Conservation (phyloP, 495 filamentous ascomycete genomes). For the Podospora fimiseda region DNA sequence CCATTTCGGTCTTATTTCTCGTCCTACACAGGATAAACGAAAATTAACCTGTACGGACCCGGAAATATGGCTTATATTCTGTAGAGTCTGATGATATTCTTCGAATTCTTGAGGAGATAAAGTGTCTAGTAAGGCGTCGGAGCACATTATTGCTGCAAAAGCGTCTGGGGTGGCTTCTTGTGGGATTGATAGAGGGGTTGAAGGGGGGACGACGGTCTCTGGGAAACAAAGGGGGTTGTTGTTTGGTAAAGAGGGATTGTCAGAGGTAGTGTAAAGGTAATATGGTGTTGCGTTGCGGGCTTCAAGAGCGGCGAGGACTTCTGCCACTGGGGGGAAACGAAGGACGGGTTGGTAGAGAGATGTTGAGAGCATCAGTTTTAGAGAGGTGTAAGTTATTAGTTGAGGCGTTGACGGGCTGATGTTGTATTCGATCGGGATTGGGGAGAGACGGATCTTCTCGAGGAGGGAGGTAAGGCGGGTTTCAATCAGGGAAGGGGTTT, state of each 20-base stretch:
- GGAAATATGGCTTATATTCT: slow-evolving; percentile 39
- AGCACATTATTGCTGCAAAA: slow-evolving; percentile 54
- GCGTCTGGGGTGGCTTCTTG: slow-evolving; percentile 41
- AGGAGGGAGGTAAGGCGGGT: slow-evolving; percentile 37
- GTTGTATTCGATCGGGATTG: slow-evolving; percentile 37
- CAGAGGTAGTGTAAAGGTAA: slow-evolving; percentile 39
- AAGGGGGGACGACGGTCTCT: slow-evolving; percentile 23
- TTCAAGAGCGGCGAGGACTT: slow-evolving; percentile 48
- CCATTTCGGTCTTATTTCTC: slow-evolving; percentile 53
- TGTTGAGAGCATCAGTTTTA: slow-evolving; percentile 39
- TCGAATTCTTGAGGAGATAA: slow-evolving; percentile 37
- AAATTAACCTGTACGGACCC: slow-evolving; percentile 56
- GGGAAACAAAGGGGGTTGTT: slow-evolving; percentile 32
- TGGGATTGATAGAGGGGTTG: slow-evolving; percentile 24
- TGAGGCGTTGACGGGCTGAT: slow-evolving; percentile 28
- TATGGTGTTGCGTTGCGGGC: slow-evolving; percentile 47
- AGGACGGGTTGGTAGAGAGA: slow-evolving; percentile 55
- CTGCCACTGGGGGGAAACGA: slow-evolving; percentile 51
- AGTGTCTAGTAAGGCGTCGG: slow-evolving; percentile 41
- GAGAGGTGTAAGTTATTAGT: slow-evolving; percentile 37
- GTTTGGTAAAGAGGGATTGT: too few species aligned
- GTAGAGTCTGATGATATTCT: slow-evolving; percentile 39
- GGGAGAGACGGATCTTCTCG: slow-evolving; percentile 37
- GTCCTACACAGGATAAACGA: slow-evolving; percentile 51
- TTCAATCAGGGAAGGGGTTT: slow-evolving; percentile 36